Evolutionary conservation across 1,139 yeast species (phyloP).

Genomic region (Fermentozyma sake): DNA sequence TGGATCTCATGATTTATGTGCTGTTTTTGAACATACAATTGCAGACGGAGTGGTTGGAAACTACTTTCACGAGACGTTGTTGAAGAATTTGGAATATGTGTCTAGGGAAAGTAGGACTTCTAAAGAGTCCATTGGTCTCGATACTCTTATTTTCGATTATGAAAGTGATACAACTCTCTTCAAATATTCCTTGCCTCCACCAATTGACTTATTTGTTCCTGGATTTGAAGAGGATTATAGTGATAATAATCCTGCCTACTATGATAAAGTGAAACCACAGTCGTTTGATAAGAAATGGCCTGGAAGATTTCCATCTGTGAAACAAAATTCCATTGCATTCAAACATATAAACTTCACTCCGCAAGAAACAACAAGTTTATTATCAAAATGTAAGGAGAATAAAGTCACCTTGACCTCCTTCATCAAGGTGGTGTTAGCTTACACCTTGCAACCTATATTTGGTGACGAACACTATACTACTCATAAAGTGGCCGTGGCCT

Average conservation of each 20-base stretch:
- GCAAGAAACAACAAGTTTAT: slow-evolving; percentile 18
- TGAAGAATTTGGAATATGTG: slow-evolving; percentile 23
- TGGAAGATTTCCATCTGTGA: slow-evolving; percentile 26
- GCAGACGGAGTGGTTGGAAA: slow-evolving; percentile 42
- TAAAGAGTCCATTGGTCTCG: slow-evolving; percentile 5
- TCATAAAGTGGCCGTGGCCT: slow-evolving; percentile 30
- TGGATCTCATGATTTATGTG: slow-evolving; percentile 21
- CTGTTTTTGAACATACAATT: slow-evolving; percentile 37
- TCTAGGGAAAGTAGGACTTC: slow-evolving; percentile 8
- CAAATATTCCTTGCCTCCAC: slow-evolving; percentile 30
- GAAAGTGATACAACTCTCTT: slow-evolving; percentile 16
- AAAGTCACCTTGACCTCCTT: slow-evolving; percentile 36
- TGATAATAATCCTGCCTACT: slow-evolving; percentile 21
- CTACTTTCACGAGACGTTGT: slow-evolving; percentile 34
- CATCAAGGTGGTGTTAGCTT: slow-evolving; percentile 21
- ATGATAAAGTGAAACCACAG: slow-evolving; percentile 20
- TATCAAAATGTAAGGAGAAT: slow-evolving; percentile 25
- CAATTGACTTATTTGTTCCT: slow-evolving; percentile 26
- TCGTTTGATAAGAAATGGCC: slow-evolving; percentile 28
- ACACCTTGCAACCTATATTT: slow-evolving; percentile 27
- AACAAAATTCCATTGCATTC: slow-evolving; percentile 21
- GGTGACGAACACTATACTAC: slow-evolving; percentile 21
- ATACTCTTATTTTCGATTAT: slow-evolving; percentile 18
- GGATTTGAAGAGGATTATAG: slow-evolving; percentile 21
- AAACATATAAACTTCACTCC: slow-evolving; percentile 29